phyloP scores from a whole-genome alignment of 2,329 filamentous ascomycete genomes.

The Metarhizium rileyi region DNA sequence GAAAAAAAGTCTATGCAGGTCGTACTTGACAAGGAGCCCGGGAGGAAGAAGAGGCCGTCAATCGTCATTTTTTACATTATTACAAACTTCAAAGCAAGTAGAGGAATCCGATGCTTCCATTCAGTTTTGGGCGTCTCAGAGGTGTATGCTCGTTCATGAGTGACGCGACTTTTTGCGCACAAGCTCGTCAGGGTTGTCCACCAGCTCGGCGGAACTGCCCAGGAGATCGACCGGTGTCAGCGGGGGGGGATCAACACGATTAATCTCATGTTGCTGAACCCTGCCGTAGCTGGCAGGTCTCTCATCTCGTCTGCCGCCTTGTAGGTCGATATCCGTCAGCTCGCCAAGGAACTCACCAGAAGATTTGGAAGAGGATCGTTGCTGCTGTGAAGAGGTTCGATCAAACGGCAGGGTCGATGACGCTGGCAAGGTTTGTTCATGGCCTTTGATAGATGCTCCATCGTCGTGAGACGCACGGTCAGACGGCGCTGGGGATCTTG shows the following conservation, averaged over 20 bases:
- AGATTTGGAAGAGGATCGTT: constrained; percentile 38
- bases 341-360: constrained; percentile 39
- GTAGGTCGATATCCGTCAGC: constrained; percentile 31
- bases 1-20: constrained; percentile 2
- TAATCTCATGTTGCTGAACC: constrained; percentile 49
- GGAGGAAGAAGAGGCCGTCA: constrained; percentile 1
- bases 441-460: neutral
- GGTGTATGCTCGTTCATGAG: neutral
- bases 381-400: constrained; percentile 40
- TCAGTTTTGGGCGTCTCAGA: neutral
- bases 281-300: constrained; percentile 45
- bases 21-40: neutral
- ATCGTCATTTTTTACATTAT: constrained; percentile 7
- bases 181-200: constrained; percentile 26
- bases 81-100: constrained; percentile 1
- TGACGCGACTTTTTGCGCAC: neutral
- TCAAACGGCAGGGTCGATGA: constrained; percentile 43
- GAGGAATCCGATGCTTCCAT: neutral
- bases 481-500: constrained; percentile 9
- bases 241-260: constrained; percentile 38
- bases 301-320: constrained; percentile 28
- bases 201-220: constrained; percentile 46
- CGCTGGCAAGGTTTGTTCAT: constrained; percentile 9
- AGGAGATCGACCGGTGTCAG: constrained; percentile 35
- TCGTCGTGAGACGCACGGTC: constrained; percentile 9